A percentile compares a stretch with the other conserved stretches of the same genome.
These are phyloP conservation scores for Metarhizium album DNA, from an alignment of 2,329 filamentous ascomycete genomes.

Conservation along the genomic window DNA sequence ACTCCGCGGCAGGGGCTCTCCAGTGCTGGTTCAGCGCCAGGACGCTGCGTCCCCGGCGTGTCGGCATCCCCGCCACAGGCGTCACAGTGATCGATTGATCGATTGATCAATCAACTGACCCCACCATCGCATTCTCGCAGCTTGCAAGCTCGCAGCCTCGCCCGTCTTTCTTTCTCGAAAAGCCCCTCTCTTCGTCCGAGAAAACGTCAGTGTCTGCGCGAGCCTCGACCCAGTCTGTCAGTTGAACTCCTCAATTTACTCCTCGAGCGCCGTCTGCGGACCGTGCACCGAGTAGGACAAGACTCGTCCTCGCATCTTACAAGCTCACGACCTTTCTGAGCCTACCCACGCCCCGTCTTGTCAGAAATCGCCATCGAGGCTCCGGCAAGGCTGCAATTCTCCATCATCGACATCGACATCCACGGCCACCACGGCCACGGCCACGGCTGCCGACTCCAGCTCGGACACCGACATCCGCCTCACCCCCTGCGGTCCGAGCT, in stretches of 20 bases:
- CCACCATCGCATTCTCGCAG: neutral
- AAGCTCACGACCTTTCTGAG: neutral
- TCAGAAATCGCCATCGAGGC: neutral
- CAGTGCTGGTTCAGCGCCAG: too few species aligned
- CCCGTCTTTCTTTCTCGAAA: neutral
- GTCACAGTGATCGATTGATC: too few species aligned
- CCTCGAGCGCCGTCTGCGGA: too few species aligned
- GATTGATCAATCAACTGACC: too few species aligned
- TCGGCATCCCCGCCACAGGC: too few species aligned
- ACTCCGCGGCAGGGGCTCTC: too few species aligned
- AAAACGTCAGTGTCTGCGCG: neutral
- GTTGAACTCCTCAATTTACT: too few species aligned
- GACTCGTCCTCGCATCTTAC: neutral
- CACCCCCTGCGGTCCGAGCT: neutral
- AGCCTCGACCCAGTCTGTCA: neutral
- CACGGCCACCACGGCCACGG: neutral
- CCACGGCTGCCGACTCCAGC: too few species aligned
- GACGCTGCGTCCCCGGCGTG: too few species aligned
- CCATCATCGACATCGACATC: neutral
- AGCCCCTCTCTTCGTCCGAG: conserved; percentile 1
- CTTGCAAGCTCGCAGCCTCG: conserved; percentile 6
- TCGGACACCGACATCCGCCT: neutral
- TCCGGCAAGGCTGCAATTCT: neutral
- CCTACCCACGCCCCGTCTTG: neutral
- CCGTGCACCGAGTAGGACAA: neutral